These are phyloP conservation scores for Scytalidium lignicola DNA, from an alignment of 2,329 filamentous ascomycete species.

Conservation along the genomic window DNA sequence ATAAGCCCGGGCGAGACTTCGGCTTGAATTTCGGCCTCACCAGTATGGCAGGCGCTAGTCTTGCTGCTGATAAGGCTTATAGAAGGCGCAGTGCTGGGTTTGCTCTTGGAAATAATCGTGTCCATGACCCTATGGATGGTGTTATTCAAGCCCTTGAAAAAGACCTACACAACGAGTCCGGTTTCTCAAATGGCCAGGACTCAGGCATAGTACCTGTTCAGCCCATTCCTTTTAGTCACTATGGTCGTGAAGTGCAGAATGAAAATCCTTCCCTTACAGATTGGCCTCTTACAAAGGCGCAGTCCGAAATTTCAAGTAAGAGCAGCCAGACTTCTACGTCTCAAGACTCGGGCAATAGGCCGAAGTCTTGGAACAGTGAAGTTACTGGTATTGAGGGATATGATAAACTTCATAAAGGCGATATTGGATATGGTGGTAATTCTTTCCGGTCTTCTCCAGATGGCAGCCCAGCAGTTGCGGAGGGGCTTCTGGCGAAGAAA, in stretches of 20 bases:
- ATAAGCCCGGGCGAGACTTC: constrained; percentile 51
- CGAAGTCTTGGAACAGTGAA: constrained; percentile 20
- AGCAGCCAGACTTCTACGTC: constrained; percentile 26
- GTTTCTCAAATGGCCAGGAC: constrained; percentile 19
- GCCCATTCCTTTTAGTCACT: constrained; percentile 46
- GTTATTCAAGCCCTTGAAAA: constrained; percentile 16
- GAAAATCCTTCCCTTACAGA: constrained; percentile 7
- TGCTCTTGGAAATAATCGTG: constrained; percentile 23
- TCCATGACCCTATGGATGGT: constrained; percentile 24
- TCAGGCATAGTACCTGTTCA: constrained; percentile 33
- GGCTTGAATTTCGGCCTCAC: constrained; percentile 18
- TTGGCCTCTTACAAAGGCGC: constrained; percentile 22
- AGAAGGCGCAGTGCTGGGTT: constrained; percentile 52
- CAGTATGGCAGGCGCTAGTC: constrained; percentile 40
- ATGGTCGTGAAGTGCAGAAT: constrained; percentile 16
- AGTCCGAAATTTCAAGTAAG: constrained; percentile 28
- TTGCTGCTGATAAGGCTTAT: constrained; percentile 55
- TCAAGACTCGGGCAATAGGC: constrained; percentile 21
- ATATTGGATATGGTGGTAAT: constrained; percentile 57
- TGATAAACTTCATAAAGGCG: constrained; percentile 63
- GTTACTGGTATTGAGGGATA: constrained; percentile 39
- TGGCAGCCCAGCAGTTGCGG: constrained; percentile 41
- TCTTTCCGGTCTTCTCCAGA: constrained; percentile 37
- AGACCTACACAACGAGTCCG: constrained; percentile 17
- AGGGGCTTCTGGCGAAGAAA: constrained; percentile 66